Evolutionary conservation across 768 basidiomycete species (phyloP), one percentile per base, ranked within the genome.

Genomic region (Inosperma sp.): DNA sequence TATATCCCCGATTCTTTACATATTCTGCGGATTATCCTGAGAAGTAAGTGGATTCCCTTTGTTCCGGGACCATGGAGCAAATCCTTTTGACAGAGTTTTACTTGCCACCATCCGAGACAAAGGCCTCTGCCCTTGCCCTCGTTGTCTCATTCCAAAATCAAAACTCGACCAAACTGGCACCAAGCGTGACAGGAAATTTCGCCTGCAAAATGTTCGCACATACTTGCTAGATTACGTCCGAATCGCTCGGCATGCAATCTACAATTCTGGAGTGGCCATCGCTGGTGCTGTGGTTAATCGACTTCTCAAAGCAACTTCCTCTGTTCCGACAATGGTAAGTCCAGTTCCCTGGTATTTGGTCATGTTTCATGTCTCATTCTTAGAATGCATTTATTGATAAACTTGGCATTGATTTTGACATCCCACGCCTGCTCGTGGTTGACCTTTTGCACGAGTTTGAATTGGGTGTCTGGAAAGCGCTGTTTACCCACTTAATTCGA

Each of bases 61-160:
- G 68, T 54, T 53, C 62, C 62, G 4, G 40, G 60, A 1, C 42
- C 68, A 8, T 63, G n/a, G n/a, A n/a, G 65, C 47, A n/a, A n/a
- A n/a, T n/a, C n/a, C n/a, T n/a, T n/a, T n/a, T n/a, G n/a, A n/a
- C 8, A 49, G 49, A 7, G 10, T 50, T 9, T 41, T 50, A 6
- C 21, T 41, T 33, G 37, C 49, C 1, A 33, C 49, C 2, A 60
- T 76, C 12, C 56, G 64, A 9, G 62, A 68, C 36, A 61, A 64
- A 12, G 75, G 70, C 1, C 13, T 51, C 0, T 73, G 64, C 35
- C 68, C 67, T 3, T 72, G 70, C 44, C 68, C 68, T 2, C 54
- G 62, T 6, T 72, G 70, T 47, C 54, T 66, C 21, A 54, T 67
- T 2, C 34, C 49, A 7, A 63, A 62, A 34, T 21, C 44, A 1